Percentiles rank a stretch among this genome's conserved stretches.
Conservation (phyloP, 108 stramenopile species). For the Nannochloropsis gaditana region DNA sequence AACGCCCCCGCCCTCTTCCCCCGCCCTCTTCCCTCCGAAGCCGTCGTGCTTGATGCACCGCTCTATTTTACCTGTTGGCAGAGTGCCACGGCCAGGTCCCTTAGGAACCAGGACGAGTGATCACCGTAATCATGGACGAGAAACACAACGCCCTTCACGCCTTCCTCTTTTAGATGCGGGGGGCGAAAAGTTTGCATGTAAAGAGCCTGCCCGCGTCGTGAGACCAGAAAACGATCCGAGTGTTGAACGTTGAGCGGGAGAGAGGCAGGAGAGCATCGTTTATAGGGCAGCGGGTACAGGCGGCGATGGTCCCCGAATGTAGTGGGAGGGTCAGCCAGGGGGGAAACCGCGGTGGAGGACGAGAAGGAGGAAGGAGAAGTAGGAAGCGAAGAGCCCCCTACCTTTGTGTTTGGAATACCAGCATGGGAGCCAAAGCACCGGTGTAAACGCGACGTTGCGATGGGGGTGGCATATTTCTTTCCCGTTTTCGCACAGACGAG, state of each 20-base stretch:
- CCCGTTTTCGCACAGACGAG: too few relatives aligned
- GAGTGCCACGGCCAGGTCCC: background rate
- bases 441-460: too few relatives aligned
- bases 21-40: background rate
- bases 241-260: slow-evolving; percentile 2
- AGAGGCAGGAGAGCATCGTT: background rate
- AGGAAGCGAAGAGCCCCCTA: background rate
- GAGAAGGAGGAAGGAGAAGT: background rate
- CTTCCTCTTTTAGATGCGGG: background rate
- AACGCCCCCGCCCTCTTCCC: background rate
- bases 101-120: background rate
- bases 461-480: too few relatives aligned
- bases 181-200: background rate
- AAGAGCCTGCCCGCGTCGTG: background rate
- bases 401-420: too few relatives aligned
- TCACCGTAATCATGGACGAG: background rate
- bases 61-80: slow-evolving; percentile 5
- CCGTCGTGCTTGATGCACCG: too few relatives aligned
- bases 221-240: background rate
- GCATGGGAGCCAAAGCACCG: too few relatives aligned
- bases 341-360: background rate
- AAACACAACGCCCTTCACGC: background rate
- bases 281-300: background rate
- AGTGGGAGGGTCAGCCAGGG: background rate
- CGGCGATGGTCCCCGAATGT: background rate